These are phyloP conservation scores for Tolypocladium sp. DNA, from an alignment of 2,329 filamentous ascomycete species.

Conservation along the genomic window DNA sequence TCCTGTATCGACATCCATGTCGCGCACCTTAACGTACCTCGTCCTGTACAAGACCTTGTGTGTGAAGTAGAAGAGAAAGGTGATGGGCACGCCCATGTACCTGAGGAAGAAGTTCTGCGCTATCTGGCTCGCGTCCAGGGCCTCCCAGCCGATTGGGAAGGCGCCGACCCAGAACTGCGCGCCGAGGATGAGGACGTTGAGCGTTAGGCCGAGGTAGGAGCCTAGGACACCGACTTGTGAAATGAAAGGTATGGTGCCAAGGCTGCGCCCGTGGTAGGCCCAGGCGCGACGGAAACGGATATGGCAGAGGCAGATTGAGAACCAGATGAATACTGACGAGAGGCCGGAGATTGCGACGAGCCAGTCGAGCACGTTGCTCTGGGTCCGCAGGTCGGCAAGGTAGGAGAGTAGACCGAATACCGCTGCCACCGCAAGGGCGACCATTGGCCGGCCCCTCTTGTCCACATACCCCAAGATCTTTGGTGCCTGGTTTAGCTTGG, in stretches of 20 bases:
- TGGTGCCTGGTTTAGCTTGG: constrained; percentile 79
- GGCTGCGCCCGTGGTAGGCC: constrained; percentile 54
- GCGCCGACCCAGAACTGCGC: constrained; percentile 86
- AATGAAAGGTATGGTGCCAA: constrained; percentile 70
- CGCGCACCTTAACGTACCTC: constrained; percentile 51
- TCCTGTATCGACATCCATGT: constrained; percentile 85
- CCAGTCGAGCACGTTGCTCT: constrained; percentile 65
- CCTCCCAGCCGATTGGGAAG: constrained; percentile 56
- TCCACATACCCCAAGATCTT: constrained; percentile 72
- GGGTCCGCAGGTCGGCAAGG: constrained; percentile 55
- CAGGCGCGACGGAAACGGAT: constrained; percentile 86
- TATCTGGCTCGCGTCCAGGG: constrained; percentile 33
- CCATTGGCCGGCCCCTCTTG: constrained; percentile 68
- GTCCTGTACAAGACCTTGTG: constrained; percentile 74
- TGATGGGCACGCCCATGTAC: constrained; percentile 62
- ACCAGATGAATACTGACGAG: constrained; percentile 71
- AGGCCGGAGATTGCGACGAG: constrained; percentile 66
- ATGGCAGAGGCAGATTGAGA: constrained; percentile 76
- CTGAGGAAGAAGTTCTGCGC: constrained; percentile 63
- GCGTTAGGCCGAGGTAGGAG: constrained; percentile 67
- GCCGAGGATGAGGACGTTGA: constrained; percentile 68
- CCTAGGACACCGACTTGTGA: constrained; percentile 72
- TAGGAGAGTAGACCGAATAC: constrained; percentile 63
- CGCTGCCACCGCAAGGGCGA: constrained; percentile 61
- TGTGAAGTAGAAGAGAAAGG: constrained; percentile 57